These are phyloP conservation scores for Forsythia viridissima DNA, from an alignment of 257 asterid species.

Conservation along the genomic window DNA sequence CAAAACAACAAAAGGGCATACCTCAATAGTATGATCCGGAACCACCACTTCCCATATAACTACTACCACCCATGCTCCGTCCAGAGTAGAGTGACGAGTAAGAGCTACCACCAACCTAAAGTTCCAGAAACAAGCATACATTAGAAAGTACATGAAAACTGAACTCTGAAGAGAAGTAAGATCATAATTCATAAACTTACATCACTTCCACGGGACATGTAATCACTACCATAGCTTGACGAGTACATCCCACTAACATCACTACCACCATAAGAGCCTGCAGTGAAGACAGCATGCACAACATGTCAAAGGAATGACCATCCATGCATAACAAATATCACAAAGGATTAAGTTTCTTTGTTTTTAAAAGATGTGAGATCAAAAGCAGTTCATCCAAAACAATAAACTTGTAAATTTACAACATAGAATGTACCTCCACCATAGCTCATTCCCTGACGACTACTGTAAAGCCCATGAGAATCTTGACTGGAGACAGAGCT, in stretches of 20 bases:
- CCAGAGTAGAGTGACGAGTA: constrained; percentile 81
- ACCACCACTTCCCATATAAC: constrained; percentile 81
- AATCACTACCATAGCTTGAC: constrained; percentile 75
- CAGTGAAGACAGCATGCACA: neutral
- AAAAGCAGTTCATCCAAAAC: neutral
- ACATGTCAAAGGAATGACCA: neutral
- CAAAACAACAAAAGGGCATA: constrained; percentile 17
- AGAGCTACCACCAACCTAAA: constrained; percentile 84
- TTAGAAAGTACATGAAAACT: neutral
- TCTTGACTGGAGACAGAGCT: constrained; percentile 79
- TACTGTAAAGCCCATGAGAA: constrained; percentile 71
- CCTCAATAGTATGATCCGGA: constrained; percentile 93
- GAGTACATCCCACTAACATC: constrained; percentile 85
- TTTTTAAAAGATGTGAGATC: neutral
- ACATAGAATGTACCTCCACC: constrained; percentile 58
- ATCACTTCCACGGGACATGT: constrained; percentile 76
- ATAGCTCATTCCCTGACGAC: constrained; percentile 85
- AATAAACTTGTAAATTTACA: neutral
- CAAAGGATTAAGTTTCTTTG: neutral
- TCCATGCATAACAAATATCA: neutral
- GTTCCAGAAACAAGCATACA: constrained; percentile 13
- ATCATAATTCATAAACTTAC: constrained; percentile 43
- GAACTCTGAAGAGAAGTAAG: neutral
- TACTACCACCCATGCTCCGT: constrained; percentile 71
- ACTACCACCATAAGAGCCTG: constrained; percentile 83